Evolutionary conservation across 1,284 basidiomycete species (phyloP), one percentile per base, ranked within the genome.

Genomic region (Malassezia sp.): DNA sequence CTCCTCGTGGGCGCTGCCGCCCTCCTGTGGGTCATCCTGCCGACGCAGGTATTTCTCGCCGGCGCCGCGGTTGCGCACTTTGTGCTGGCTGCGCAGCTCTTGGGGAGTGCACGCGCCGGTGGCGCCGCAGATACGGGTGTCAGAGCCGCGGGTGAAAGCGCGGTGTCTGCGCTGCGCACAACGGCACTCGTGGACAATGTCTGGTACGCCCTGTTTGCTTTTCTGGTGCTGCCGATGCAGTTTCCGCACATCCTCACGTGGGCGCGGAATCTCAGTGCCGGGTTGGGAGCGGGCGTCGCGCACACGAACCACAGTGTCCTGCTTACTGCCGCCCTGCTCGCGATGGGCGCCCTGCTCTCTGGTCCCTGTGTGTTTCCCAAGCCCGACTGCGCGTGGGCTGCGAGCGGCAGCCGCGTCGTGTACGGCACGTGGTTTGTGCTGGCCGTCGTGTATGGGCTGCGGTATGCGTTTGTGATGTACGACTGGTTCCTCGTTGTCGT

Each of bases 41-140:
- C 90, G 0, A 87, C 85, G 77, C 88, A 93, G 71, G 83, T 90
- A 24, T 85, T 83, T n/a, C n/a, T n/a, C n/a, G n/a, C n/a, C n/a
- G n/a, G n/a, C n/a, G n/a, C n/a, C n/a, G n/a, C n/a, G n/a, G n/a
- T n/a, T n/a, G n/a, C n/a, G n/a, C n/a, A n/a, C n/a, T n/a, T n/a
- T n/a, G n/a, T n/a, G n/a, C n/a, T n/a, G n/a, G n/a, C n/a, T n/a
- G n/a, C n/a, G n/a, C n/a, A n/a, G n/a, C n/a, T n/a, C n/a, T n/a
- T n/a, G n/a, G n/a, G n/a, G 9, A 29, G 42, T 41, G 28, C 63
- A 74, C 7, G 27, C 32, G 12, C 22, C 4, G 18, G 9, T 39
- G 11, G 18, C 7, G 27, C 18, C 20, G n/a, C 15, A 3, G 28
- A n/a, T 7, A 7, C 18, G 14, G 31, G 12, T n/a, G n/a, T n/a